Conservation (phyloP, 163 green algal species). For the Scenedesmus sp. region DNA sequence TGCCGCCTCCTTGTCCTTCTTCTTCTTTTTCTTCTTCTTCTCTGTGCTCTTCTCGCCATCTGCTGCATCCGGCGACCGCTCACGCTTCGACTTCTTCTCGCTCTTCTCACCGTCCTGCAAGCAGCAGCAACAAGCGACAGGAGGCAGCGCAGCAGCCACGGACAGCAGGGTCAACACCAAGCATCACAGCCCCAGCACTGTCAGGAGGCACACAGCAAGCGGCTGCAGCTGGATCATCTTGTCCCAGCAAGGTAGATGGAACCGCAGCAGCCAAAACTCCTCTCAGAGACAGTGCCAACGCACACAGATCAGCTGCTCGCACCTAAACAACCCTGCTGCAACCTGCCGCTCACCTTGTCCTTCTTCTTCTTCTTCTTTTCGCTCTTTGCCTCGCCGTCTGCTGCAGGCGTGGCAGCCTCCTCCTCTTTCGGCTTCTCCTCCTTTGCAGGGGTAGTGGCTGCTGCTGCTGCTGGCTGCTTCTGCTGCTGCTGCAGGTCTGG, state of each 20-base stretch:
- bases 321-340: neutral
- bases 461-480: conserved; percentile 56
- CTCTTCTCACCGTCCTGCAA: conserved; percentile 53
- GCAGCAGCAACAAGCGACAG: neutral
- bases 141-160: neutral
- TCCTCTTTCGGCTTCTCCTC: conserved; percentile 53
- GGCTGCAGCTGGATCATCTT: too few species aligned
- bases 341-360: conserved; percentile 58
- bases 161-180: neutral
- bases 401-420: conserved; percentile 34
- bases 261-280: too few species aligned
- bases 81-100: conserved; percentile 39
- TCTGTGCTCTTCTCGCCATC: conserved; percentile 47
- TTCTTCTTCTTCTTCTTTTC: conserved; percentile 75
- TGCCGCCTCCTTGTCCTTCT: conserved; percentile 50
- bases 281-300: too few species aligned
- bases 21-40: conserved; percentile 57
- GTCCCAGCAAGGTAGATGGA: too few species aligned
- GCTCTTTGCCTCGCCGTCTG: conserved; percentile 55
- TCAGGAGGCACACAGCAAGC: neutral
- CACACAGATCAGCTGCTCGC: neutral
- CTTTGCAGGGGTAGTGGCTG: conserved; percentile 43
- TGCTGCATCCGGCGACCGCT: conserved; percentile 30
- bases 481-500: conserved; percentile 63
- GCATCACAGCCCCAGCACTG: neutral